A percentile compares a stretch with the other conserved stretches of the same genome.
Conservation (phyloP, 306 rosid species). For the Senna tora region DNA sequence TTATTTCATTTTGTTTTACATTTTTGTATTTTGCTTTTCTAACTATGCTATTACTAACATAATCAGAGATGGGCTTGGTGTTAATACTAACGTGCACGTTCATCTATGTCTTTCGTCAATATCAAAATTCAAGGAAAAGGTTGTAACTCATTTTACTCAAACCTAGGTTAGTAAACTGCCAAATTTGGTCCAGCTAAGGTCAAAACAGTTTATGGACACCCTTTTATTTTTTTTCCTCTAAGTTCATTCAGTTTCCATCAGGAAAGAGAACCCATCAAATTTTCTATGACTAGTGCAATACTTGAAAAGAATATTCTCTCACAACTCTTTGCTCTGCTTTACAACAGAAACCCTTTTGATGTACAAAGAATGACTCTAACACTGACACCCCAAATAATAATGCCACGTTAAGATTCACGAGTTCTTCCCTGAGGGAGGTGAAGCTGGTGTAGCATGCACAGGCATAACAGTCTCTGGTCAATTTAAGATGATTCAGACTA, state of each 20-base stretch:
- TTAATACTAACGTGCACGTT: neutral
- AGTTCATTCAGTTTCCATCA: neutral
- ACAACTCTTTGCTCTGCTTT: neutral
- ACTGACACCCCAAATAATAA: neutral
- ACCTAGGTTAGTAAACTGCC: neutral
- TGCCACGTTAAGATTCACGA: neutral
- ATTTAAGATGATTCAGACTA: neutral
- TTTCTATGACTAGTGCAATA: neutral
- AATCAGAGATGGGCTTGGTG: neutral
- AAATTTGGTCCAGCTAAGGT: neutral
- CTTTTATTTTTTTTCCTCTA: neutral
- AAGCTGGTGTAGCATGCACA: neutral
- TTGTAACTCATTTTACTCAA: neutral
- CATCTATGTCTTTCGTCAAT: no score
- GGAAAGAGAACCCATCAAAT: neutral
- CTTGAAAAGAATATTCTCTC: neutral
- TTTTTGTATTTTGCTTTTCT: neutral
- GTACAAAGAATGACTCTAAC: neutral
- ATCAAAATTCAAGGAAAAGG: neutral
- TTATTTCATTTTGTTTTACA: neutral
- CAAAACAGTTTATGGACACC: neutral
- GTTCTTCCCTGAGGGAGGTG: neutral
- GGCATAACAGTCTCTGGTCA: neutral
- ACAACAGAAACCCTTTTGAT: neutral
- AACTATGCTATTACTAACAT: neutral